A percentile compares a stretch with the other conserved stretches of the same genome.
Evolutionary conservation across 805 yeast genomes (phyloP).

Genomic region (Limtongia smithiae): DNA sequence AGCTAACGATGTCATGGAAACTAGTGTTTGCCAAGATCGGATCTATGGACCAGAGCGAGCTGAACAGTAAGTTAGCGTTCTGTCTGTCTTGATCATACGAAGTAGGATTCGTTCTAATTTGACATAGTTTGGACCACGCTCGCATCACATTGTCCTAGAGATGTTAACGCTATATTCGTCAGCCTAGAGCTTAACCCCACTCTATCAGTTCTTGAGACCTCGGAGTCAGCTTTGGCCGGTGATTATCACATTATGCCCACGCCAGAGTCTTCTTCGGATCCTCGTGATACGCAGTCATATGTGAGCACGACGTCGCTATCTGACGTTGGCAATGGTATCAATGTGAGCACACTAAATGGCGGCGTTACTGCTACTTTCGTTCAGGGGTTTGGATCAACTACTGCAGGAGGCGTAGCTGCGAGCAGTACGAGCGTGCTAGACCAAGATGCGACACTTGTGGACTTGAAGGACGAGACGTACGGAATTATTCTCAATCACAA

Average conservation of each 20-base stretch:
- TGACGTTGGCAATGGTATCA: too few relatives aligned
- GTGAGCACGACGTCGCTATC: too few relatives aligned
- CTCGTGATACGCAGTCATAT: too few relatives aligned
- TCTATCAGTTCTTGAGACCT: conserved; percentile 19
- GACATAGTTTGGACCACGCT: conserved; percentile 25
- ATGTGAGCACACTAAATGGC: too few relatives aligned
- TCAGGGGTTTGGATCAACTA: conserved; percentile 6
- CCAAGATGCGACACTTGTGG: conserved; percentile 33
- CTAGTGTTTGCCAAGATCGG: conserved; percentile 40
- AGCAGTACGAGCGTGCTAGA: conserved; percentile 6
- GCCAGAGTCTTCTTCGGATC: too few relatives aligned
- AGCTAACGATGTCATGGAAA: conserved; percentile 36
- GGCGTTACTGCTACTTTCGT: conserved; percentile 18
- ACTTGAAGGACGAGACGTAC: conserved; percentile 34
- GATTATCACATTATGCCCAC: conserved; percentile 11
- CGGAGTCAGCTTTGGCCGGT: conserved; percentile 9
- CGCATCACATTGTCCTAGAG: conserved; percentile 12
- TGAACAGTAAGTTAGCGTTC: conserved; percentile 13
- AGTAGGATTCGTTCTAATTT: too few relatives aligned
- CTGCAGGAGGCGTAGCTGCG: conserved; percentile 3
- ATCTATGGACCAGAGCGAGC: conserved; percentile 36
- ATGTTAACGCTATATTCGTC: conserved; percentile 14
- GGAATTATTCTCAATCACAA: conserved; percentile 33
- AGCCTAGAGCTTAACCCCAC: conserved; percentile 22
- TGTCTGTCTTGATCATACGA: not conserved